Percentiles rank a stretch among this genome's conserved stretches.
Conservation (phyloP, 345 rosid genomes). For the Populus nigra region DNA sequence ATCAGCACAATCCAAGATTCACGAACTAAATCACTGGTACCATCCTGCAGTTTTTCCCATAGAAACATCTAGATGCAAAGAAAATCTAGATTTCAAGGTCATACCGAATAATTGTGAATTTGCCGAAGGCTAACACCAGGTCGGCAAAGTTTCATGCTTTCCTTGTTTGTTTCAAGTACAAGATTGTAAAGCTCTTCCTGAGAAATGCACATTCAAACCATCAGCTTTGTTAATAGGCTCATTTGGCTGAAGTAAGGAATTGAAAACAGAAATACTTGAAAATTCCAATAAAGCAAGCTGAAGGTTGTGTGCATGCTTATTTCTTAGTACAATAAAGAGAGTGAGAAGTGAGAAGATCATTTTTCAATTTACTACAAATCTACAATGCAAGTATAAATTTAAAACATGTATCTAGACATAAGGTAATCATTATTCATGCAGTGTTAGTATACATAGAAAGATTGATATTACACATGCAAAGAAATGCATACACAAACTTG, state of each 20-base stretch:
- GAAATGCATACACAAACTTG: neutral
- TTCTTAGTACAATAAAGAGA: neutral
- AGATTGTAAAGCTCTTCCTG: constrained; percentile 90
- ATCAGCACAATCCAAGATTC: neutral
- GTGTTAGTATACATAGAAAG: neutral
- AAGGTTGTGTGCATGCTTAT: neutral
- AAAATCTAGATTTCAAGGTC: constrained; percentile 9
- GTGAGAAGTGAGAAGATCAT: neutral
- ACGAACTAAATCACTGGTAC: neutral
- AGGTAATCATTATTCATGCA: neutral
- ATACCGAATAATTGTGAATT: constrained; percentile 75
- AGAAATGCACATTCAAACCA: constrained; percentile 10
- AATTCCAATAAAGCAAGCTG: neutral
- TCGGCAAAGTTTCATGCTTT: constrained; percentile 67
- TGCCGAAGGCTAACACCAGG: constrained; percentile 74
- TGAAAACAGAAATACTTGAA: neutral
- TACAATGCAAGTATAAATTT: neutral
- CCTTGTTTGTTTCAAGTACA: constrained; percentile 80
- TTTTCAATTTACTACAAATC: neutral
- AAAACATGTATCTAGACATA: neutral
- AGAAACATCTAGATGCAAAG: neutral
- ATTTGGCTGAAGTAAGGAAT: neutral
- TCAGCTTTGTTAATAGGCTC: constrained; percentile 2
- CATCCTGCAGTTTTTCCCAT: neutral
- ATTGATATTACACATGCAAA: neutral